Evolutionary conservation across 306 rosid species (phyloP), one percentile per base, ranked within the genome.

Genomic region (Lathyrus oleraceus): DNA sequence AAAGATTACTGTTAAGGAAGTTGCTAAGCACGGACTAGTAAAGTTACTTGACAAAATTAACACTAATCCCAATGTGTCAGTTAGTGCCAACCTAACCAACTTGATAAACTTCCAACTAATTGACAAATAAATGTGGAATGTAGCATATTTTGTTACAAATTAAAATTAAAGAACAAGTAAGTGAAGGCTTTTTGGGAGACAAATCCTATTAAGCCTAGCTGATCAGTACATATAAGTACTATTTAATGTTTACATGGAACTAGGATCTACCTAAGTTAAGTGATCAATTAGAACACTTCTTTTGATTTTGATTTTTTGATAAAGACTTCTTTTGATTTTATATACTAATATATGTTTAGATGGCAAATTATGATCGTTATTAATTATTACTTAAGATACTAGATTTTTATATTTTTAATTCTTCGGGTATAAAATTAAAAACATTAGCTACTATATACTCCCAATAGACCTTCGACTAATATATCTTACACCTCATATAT

Each of bases 181-280:
- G 39, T 8, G 42, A 36, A 14, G 67, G 40, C 15, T 13, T 59
- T 48, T 67, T 36, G 40, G 44, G 59, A 69, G 64, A 54, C 76
- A 70, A 61, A 76, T 70, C 72, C 67, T 63, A 77, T 52, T 61
- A 53, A 62, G 35, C 71, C 75, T 60, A 76, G 38, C n/a, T 68
- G 14, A 69, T 15, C 17, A 67, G 16, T 43, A 12, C 12, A 5
- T 2, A 12, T 45, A 25, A 3, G 28, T 39, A 52, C 39, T 32
- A 10, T 51, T 19, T 21, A 40, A 20, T 3, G 36, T 63, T 21
- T 67, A n/a, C 15, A 45, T 53, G 49, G 23, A 71, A 36, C 13
- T 62, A 32, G 38, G 16, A 28, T 69, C 61, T 35, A 69, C 71
- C 62, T 53, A 65, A 61, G 42, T 64, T 45, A 49, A 78, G 73